These are phyloP conservation scores for Vigna nakashimae DNA, from an alignment of 306 rosid genomes.

Conservation along the genomic window DNA sequence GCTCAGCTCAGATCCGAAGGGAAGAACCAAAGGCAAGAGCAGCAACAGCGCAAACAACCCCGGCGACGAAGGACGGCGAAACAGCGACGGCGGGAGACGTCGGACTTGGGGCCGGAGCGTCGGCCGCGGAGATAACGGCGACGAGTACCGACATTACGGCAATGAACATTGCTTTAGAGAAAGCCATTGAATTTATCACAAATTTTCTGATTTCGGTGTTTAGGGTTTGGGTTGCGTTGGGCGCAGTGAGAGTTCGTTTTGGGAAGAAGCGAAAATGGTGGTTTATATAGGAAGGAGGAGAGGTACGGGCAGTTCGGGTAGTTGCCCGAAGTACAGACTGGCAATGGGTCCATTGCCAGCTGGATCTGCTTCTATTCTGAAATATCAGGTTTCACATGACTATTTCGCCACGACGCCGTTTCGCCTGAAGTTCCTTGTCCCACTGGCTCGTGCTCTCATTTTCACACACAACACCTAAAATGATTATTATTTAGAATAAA, in stretches of 20 bases:
- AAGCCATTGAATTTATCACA: constrained; percentile 60
- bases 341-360: constrained; percentile 62
- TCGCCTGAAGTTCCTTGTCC: neutral
- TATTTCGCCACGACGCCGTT: constrained; percentile 25
- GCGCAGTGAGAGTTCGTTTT: neutral
- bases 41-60: constrained; percentile 47
- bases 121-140: constrained; percentile 53
- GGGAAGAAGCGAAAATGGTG: neutral
- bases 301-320: constrained; percentile 67
- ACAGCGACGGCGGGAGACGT: constrained; percentile 57
- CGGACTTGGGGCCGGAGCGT: constrained; percentile 87
- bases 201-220: neutral
- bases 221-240: constrained; percentile 40
- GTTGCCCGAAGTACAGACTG: constrained; percentile 75
- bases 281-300: constrained; percentile 51
- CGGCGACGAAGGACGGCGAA: constrained; percentile 66
- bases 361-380: constrained; percentile 40
- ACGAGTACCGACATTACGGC: constrained; percentile 52
- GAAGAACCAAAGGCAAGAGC: constrained; percentile 80
- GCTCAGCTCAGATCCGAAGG: constrained; percentile 58
- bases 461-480: neutral
- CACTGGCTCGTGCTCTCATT: neutral
- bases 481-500: too few species aligned
- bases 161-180: constrained; percentile 48
- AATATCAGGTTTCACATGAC: constrained; percentile 48